A percentile compares a stretch with the other conserved stretches of the same genome.
Evolutionary conservation across 2,329 filamentous ascomycete genomes (phyloP).

Genomic region (Aspergillus jensenii): DNA sequence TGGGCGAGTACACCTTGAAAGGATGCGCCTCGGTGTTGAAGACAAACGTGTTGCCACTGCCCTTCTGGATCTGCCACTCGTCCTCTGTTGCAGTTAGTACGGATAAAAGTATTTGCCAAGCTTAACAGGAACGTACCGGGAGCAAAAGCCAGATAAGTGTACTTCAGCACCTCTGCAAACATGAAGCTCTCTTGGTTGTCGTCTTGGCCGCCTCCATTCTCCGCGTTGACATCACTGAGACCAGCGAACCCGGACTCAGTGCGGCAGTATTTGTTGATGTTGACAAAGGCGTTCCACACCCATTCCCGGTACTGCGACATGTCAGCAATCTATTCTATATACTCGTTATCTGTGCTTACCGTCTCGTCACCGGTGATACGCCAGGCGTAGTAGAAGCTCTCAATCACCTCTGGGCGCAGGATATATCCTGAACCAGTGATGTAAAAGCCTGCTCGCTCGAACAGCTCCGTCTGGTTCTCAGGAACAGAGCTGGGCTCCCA

Average conservation of each 20-base stretch:
- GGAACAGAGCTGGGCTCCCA: constrained; percentile 59
- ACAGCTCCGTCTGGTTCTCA: constrained; percentile 57
- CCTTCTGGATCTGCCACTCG: constrained; percentile 55
- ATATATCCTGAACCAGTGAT: constrained; percentile 62
- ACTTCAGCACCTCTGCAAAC: constrained; percentile 87
- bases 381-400: constrained; percentile 85
- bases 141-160: constrained; percentile 70
- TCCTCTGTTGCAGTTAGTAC: constrained; percentile 48
- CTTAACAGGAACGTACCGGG: constrained; percentile 25
- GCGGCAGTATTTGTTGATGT: constrained; percentile 64
- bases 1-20: constrained; percentile 4
- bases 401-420: constrained; percentile 77
- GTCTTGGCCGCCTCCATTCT: constrained; percentile 58
- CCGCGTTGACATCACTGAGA: constrained; percentile 64
- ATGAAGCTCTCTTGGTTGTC: constrained; percentile 85
- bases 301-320: constrained; percentile 67
- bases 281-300: constrained; percentile 75
- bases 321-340: constrained; percentile 10
- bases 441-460: constrained; percentile 69
- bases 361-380: constrained; percentile 71
- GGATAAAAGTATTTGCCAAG: neutral
- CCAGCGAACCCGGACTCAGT: constrained; percentile 67
- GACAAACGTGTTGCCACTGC: constrained; percentile 56
- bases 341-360: constrained; percentile 21
- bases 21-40: constrained; percentile 69